Evolutionary conservation across 768 basidiomycete species (phyloP).

Genomic region (Clitopilus passeckerianus): DNA sequence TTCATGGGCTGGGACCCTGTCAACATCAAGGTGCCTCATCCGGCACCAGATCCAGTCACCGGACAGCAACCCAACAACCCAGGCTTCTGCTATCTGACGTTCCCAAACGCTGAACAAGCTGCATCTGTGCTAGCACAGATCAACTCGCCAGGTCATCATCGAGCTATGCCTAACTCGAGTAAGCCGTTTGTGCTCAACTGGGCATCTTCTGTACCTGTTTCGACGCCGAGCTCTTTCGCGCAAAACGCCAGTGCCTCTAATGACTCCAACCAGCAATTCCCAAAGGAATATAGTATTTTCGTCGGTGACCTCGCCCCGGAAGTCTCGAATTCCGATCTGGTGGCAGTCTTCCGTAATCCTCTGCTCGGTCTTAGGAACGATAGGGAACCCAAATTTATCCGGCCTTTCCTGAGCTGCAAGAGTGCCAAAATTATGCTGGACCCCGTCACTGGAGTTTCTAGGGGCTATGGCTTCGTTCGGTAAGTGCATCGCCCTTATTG

Average conservation of each 20-base stretch:
- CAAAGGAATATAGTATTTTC: conserved; percentile 91
- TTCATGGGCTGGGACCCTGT: conserved; percentile 86
- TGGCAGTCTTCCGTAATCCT: conserved; percentile 88
- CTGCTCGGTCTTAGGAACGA: conserved; percentile 82
- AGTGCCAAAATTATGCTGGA: conserved; percentile 96
- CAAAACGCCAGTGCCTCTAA: conserved; percentile 18
- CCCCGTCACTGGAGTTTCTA: conserved; percentile 81
- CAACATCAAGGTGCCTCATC: conserved; percentile 67
- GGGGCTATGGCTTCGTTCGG: conserved; percentile 94
- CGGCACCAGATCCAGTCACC: conserved; percentile 48
- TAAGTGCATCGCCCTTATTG: conserved; percentile 22
- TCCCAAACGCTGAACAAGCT: conserved; percentile 66
- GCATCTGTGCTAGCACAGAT: conserved; percentile 68
- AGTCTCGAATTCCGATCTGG: conserved; percentile 93
- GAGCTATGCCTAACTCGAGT: conserved; percentile 83
- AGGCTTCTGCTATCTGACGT: conserved; percentile 86
- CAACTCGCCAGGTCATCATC: conserved; percentile 35
- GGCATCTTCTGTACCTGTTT: conserved; percentile 42
- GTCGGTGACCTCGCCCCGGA: conserved; percentile 92
- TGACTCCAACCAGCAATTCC: conserved; percentile 49
- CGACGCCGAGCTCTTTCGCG: conserved; percentile 22
- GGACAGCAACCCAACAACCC: conserved; percentile 77
- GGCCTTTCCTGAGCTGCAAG: conserved; percentile 87
- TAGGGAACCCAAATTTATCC: conserved; percentile 83
- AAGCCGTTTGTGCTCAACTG: conserved; percentile 81